Percentiles rank a stretch among this genome's conserved stretches.
These are phyloP conservation scores for Cordyceps cateniannulata DNA, from an alignment of 2,329 filamentous ascomycete species.

Conservation along the genomic window DNA sequence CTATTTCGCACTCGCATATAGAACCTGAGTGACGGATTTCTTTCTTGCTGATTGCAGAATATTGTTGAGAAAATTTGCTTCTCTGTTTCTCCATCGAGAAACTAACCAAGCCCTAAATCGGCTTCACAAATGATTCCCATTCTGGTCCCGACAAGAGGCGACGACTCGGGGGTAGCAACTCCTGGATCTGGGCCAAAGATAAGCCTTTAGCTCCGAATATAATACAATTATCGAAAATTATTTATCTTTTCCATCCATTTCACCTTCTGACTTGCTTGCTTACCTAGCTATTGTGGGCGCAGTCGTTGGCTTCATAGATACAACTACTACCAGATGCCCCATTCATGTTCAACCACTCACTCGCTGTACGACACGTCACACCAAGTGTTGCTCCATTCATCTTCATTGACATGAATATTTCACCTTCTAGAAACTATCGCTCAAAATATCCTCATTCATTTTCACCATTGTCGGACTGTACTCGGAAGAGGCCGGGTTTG, in stretches of 20 bases:
- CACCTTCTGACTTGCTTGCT: background rate
- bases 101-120: background rate
- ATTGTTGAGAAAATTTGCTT: background rate
- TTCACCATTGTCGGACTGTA: constrained; percentile 61
- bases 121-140: constrained; percentile 6
- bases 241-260: background rate
- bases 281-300: background rate
- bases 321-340: too few species aligned
- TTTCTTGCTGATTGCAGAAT: background rate
- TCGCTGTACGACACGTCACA: background rate
- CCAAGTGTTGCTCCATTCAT: background rate
- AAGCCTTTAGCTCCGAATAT: constrained; percentile 1
- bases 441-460: constrained; percentile 55
- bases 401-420: background rate
- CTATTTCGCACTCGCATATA: background rate
- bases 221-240: background rate
- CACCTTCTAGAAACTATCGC: constrained; percentile 51
- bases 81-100: background rate
- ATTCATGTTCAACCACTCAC: too few species aligned
- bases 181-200: background rate
- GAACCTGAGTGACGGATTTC: background rate
- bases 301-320: too few species aligned
- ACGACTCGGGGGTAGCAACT: constrained; percentile 3
- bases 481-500: constrained; percentile 46
- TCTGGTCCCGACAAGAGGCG: constrained; percentile 2